Evolutionary conservation across 2,329 filamentous ascomycete species (phyloP), one percentile per base, ranked within the genome.

Genomic region (Hawksworthiomyces lignivorus): DNA sequence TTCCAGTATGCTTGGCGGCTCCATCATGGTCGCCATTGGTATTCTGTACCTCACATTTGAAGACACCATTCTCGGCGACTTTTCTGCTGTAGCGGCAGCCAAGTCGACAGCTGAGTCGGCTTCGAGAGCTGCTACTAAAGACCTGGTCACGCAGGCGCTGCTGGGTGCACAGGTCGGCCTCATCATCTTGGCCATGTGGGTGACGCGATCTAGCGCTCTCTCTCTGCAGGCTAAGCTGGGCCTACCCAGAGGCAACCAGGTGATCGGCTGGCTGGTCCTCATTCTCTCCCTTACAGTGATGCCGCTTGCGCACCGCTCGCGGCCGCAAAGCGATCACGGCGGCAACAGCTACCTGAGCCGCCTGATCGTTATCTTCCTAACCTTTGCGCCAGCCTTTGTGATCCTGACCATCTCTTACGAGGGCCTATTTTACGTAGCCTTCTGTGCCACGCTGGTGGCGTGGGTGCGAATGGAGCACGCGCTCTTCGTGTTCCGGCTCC

Each of bases 321-420:
- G 85, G 50, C 83, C 87, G 2, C n/a, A n/a, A n/a, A n/a, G n/a
- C n/a, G n/a, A n/a, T n/a, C n/a, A n/a, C n/a, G n/a, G n/a, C n/a
- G 92, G 87, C 59, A 83, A 72, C 51, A 82, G 96, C 63, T 96
- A 97, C 61, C 76, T 97, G 51, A 89, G 97, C 60, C 82, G 89
- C 19, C 70, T 98, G 4, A 74, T 89, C 51, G 77, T 94, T 52
- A 80, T 96, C 41, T 98, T 97, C 66, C 71, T 98, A 36, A 85
- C 89, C 5, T 97, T 94, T 58, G 84, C 90, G 0, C 92, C 92
- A 0, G 84, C 84, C 2, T 98, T 97, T 62, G 84, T 98, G 57
- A 90, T 98, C 55, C 77, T 98, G 38, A 94, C 89, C 7, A 96
- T 97, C 53, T 96, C 90, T 1, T 98, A 94, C 64, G 92, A 98